These are phyloP conservation scores for Lophiotrema nucula DNA, from an alignment of 495 filamentous ascomycete genomes.

Conservation along the genomic window DNA sequence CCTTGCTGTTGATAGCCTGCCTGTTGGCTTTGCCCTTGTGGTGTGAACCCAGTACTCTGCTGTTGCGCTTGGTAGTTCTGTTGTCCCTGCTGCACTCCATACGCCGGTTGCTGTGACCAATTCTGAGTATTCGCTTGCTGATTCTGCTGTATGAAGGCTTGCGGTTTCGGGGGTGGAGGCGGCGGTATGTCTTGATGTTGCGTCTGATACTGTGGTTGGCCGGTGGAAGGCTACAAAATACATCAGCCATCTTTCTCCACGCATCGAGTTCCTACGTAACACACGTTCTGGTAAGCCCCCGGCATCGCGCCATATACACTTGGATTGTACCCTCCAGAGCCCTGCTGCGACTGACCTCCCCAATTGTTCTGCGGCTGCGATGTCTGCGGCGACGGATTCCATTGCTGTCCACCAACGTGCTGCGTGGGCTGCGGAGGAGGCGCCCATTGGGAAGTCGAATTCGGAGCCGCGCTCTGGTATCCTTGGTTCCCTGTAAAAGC, in stretches of 20 bases:
- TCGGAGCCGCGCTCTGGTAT: conserved; percentile 21
- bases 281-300: conserved; percentile 21
- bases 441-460: conserved; percentile 24
- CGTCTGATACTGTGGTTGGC: not conserved
- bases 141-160: conserved; percentile 26
- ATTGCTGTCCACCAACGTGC: conserved; percentile 15
- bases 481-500: conserved; percentile 16
- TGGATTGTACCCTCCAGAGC: conserved; percentile 27
- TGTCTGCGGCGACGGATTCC: conserved; percentile 19
- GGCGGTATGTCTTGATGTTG: conserved; percentile 27
- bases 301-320: conserved; percentile 29
- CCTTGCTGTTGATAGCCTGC: conserved; percentile 17
- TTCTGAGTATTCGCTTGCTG: conserved; percentile 13
- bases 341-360: conserved; percentile 1
- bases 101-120: conserved; percentile 18
- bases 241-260: not conserved
- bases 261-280: not conserved
- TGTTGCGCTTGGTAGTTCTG: conserved; percentile 16
- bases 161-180: conserved; percentile 31
- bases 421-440: conserved; percentile 19
- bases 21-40: conserved; percentile 18
- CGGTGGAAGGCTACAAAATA: not conserved
- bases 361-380: conserved; percentile 1
- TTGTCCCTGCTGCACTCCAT: conserved; percentile 6
- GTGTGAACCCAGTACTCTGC: conserved; percentile 14